Percentiles rank a stretch among this genome's conserved stretches.
Conservation (phyloP, 1,139 yeast genomes). For the Saccharomyces hybrid region DNA sequence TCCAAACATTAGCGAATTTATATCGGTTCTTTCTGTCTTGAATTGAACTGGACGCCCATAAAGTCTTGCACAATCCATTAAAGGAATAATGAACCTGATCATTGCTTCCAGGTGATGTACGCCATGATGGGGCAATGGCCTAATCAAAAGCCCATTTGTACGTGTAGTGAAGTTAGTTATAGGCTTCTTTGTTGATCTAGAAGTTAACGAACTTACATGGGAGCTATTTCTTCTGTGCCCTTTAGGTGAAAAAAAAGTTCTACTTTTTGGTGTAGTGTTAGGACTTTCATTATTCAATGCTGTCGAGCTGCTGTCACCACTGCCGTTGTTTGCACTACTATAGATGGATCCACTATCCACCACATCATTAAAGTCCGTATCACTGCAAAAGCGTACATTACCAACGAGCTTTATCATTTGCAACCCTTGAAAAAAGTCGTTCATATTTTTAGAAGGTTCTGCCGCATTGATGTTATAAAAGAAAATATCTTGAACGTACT, state of each 20-base stretch:
- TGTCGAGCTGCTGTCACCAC: slow-evolving; percentile 1
- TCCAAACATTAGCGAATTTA: slow-evolving; percentile 25
- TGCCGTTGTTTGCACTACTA: slow-evolving; percentile 1
- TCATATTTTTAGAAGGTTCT: slow-evolving; percentile 3
- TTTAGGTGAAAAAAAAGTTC: slow-evolving; percentile 5
- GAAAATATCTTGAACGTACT: slow-evolving; percentile 25
- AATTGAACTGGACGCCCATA: slow-evolving; percentile 30
- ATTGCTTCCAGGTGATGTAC: slow-evolving; percentile 25
- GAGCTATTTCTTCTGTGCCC: slow-evolving; percentile 5
- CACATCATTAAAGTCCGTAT: background rate
- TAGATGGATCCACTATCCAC: background rate
- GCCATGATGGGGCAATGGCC: slow-evolving; percentile 28
- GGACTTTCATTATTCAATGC: slow-evolving; percentile 3
- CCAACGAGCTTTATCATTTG: slow-evolving; percentile 15
- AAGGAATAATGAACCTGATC: slow-evolving; percentile 25
- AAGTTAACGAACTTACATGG: slow-evolving; percentile 1
- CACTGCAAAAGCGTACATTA: slow-evolving; percentile 3
- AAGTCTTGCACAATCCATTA: slow-evolving; percentile 23
- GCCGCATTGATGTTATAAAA: slow-evolving; percentile 15
- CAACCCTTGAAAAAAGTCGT: slow-evolving; percentile 11
- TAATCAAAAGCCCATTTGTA: slow-evolving; percentile 21
- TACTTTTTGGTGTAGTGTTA: slow-evolving; percentile 3
- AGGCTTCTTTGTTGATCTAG: slow-evolving; percentile 8
- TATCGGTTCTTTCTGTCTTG: slow-evolving; percentile 18
- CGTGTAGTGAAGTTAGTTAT: slow-evolving; percentile 8